These are phyloP conservation scores for Spironucleus salmonicida DNA, from an alignment of 208 protist species.

Conservation along the genomic window DNA sequence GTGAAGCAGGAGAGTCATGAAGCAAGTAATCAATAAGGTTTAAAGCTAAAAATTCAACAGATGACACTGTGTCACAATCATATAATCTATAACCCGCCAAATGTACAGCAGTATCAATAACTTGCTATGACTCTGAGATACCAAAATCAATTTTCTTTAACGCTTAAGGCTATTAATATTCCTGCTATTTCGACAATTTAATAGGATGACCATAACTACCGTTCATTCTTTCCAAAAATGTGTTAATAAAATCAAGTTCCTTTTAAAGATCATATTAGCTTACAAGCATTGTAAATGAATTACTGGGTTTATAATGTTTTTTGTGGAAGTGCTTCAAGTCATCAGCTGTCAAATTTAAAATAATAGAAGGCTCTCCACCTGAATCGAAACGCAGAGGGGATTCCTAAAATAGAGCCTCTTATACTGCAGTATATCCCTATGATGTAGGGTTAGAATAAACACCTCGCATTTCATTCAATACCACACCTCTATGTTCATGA, in stretches of 20 bases:
- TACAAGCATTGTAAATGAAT: constrained; percentile 36
- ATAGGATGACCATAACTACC: not conserved
- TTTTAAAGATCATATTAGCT: not conserved
- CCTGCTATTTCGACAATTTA: not conserved
- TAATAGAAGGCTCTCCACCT: constrained; percentile 33
- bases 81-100: not conserved
- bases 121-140: no score
- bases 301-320: constrained; percentile 44
- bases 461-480: constrained; percentile 51
- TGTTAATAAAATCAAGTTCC: not conserved
- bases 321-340: constrained; percentile 39
- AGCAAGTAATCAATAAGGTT: not conserved
- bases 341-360: constrained; percentile 38
- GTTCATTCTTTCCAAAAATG: not conserved
- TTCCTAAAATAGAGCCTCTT: constrained; percentile 38
- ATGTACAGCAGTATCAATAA: no score
- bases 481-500: constrained; percentile 41
- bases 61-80: not conserved
- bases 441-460: constrained; percentile 27
- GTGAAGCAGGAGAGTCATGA: not conserved
- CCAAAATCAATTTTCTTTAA: no score
- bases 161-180: no score
- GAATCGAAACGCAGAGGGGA: constrained; percentile 32
- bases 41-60: not conserved
- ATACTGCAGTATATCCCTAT: not conserved